Evolutionary conservation across 2,329 filamentous ascomycete species (phyloP).

Genomic region (Xylariaceae sp.): DNA sequence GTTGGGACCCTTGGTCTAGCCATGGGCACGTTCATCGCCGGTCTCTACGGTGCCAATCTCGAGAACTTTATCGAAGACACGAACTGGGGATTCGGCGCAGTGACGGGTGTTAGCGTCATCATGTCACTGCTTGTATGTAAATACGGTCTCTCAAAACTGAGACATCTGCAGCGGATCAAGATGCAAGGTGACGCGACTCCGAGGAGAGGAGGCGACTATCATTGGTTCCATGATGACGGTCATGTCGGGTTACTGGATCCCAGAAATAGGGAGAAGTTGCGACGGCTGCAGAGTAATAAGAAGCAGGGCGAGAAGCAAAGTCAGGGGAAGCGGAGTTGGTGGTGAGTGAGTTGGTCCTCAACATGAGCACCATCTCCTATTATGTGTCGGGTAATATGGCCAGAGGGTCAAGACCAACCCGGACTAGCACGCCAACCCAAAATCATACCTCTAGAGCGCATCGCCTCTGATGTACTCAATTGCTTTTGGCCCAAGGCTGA

Average conservation of each 20-base stretch:
- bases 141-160: constrained; percentile 79
- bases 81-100: constrained; percentile 74
- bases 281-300: constrained; percentile 50
- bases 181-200: constrained; percentile 14
- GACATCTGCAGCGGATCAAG: constrained; percentile 47
- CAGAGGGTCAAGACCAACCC: too few species aligned
- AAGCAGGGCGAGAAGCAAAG: constrained; percentile 26
- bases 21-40: constrained; percentile 89
- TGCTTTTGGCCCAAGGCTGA: too few species aligned
- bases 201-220: constrained; percentile 23
- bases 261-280: constrained; percentile 51
- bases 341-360: constrained; percentile 12
- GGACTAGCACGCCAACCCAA: too few species aligned
- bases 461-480: too few species aligned
- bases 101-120: constrained; percentile 66
- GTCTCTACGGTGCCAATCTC: constrained; percentile 99
- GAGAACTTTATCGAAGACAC: constrained; percentile 98
- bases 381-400: too few species aligned
- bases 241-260: constrained; percentile 50
- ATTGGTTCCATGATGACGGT: constrained; percentile 46
- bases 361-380: too few species aligned
- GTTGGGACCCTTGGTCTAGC: constrained; percentile 93
- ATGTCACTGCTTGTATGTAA: constrained; percentile 75
- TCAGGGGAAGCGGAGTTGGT: constrained; percentile 30
- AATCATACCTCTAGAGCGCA: too few species aligned